Evolutionary conservation across 768 basidiomycete species (phyloP).

Genomic region (Pilatotrama ljubarskyi): DNA sequence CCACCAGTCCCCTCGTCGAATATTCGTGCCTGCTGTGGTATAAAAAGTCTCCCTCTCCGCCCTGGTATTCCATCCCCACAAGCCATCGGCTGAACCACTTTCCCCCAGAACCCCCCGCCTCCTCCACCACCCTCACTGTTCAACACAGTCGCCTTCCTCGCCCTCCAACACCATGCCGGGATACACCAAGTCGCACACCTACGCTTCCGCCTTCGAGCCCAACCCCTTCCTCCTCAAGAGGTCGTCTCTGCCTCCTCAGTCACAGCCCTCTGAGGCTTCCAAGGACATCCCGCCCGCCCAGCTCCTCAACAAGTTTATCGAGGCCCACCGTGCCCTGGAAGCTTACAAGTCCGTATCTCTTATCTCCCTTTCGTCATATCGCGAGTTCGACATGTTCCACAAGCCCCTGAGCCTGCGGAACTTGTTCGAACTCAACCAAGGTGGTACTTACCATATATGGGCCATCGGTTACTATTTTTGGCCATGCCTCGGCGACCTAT

Average conservation of each 20-base stretch:
- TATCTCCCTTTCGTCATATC: not conserved
- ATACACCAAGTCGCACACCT: constrained; percentile 17
- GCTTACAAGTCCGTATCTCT: constrained; percentile 52
- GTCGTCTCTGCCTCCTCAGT: not conserved
- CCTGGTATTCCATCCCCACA: constrained; percentile 15
- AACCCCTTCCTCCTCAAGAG: constrained; percentile 11
- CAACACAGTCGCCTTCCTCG: constrained; percentile 11
- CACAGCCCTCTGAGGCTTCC: not conserved
- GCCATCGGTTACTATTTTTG: not conserved
- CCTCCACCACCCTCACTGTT: not conserved
- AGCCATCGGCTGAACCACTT: constrained; percentile 11
- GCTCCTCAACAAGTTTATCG: constrained; percentile 58
- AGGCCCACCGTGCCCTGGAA: constrained; percentile 62
- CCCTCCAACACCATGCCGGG: constrained; percentile 11
- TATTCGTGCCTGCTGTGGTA: not conserved
- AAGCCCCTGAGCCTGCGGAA: constrained; percentile 1
- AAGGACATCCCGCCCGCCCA: constrained; percentile 22
- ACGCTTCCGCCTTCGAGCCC: constrained; percentile 8
- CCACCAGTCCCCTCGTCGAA: not conserved
- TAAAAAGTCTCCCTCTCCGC: constrained; percentile 14
- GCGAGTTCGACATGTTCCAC: not conserved
- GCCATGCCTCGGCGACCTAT: not conserved
- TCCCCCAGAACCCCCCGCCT: constrained; percentile 8
- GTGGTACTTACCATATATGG: not conserved
- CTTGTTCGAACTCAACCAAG: not conserved